Evolutionary conservation across 148 eudicot species (phyloP), one percentile per base, ranked within the genome.

Genomic region (Selenicereus undatus): DNA sequence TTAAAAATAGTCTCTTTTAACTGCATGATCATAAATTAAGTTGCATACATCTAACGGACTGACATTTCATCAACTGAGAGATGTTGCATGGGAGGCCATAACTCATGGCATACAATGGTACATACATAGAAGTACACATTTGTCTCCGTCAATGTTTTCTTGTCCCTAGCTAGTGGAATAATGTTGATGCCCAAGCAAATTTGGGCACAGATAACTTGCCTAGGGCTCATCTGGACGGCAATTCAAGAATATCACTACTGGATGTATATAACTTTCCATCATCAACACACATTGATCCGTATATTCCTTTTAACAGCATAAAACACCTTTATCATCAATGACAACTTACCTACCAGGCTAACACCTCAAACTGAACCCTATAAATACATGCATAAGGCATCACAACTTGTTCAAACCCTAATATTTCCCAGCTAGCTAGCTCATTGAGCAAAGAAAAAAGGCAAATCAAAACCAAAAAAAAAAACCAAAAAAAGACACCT

Each of bases 371-470:
- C 21, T 48, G 58, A 79, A 87, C 22, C 52, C 79, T 84, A 84
- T 84, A 84, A 56, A 84, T 84, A 84, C 77, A 52, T 68, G 73
- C 12, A 7, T 16, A 78, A 45, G 39, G 56, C 69, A 78, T 51
- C 39, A 81, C 43, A 78, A 24, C 17, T 68, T 43, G 54, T n/a
- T 60, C 32, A 16, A 20, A 48, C 52, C 52, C 14, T 8, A 48
- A 48, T 1, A 5, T 48, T 11, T 48, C 52, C 2, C 52, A 0
- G 12, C 14, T 10, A n/a, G n/a, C n/a, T n/a, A 11, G 12, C 14
- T 10, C 52, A 48, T 48, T 39, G 43, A 48, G 52, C 9, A 48
- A 48, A 48, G 52, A 48, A 48, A 48, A n/a, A 48, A 12, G 52
- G 1, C 52, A 48, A 48, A 48, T 10, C 13, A 48, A 48, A 48